Conservation (phyloP, 306 rosid species). For the Dryas alaskensis region DNA sequence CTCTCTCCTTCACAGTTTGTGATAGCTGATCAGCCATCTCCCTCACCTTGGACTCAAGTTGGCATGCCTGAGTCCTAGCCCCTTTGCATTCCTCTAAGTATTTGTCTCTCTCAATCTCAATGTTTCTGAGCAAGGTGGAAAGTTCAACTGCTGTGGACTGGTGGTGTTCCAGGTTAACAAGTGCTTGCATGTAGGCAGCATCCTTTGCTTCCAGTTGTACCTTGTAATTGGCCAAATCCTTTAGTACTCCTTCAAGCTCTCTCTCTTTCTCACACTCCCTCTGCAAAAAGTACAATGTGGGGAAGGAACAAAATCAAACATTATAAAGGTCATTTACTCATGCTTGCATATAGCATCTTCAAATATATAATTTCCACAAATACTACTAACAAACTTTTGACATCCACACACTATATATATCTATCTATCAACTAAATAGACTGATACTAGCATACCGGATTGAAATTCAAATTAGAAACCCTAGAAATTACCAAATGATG, state of each 20-base stretch:
- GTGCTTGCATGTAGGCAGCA: slow-evolving; percentile 58
- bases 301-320: background rate
- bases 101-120: slow-evolving; percentile 56
- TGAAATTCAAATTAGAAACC: background rate
- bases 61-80: slow-evolving; percentile 30
- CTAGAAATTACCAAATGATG: background rate
- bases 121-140: slow-evolving; percentile 45
- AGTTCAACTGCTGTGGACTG: slow-evolving; percentile 49
- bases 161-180: slow-evolving; percentile 55
- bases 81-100: slow-evolving; percentile 34
- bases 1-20: slow-evolving; percentile 31
- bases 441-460: too few species aligned
- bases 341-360: background rate
- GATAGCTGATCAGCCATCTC: slow-evolving; percentile 42
- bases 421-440: too few species aligned
- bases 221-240: slow-evolving; percentile 64
- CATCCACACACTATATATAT: background rate
- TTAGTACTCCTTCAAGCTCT: slow-evolving; percentile 52
- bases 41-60: slow-evolving; percentile 44
- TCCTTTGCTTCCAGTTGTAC: slow-evolving; percentile 75
- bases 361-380: background rate
- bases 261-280: slow-evolving; percentile 44
- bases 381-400: background rate
- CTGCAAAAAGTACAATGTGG: slow-evolving; percentile 2
- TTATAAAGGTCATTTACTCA: background rate